Percentiles rank a stretch among this genome's conserved stretches.
Conservation (phyloP, 78 protist species). For the Dictyostelium capitatum region DNA sequence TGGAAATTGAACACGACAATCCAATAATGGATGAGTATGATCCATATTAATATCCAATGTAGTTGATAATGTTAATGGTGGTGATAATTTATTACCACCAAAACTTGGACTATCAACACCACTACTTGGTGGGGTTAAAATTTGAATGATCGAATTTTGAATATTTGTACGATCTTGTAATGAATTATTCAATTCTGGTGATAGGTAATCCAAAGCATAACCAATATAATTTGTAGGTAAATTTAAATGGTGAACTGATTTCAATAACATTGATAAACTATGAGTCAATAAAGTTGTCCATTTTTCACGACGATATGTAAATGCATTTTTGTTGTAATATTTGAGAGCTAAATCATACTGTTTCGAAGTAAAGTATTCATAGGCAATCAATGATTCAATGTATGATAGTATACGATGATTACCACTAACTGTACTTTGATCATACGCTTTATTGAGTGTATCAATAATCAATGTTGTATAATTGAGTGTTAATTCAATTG, state of each 20-base stretch:
- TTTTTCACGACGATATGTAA: conserved; percentile 72
- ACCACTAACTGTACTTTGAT: conserved; percentile 11
- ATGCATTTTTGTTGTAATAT: conserved; percentile 61
- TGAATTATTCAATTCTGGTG: conserved; percentile 53
- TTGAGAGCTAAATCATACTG: conserved; percentile 49
- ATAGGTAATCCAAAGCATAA: conserved; percentile 62
- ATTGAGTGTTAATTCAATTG: conserved; percentile 39
- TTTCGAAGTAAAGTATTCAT: conserved; percentile 56
- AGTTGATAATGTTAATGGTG: conserved; percentile 15
- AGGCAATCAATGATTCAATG: conserved; percentile 65
- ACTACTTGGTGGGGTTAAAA: conserved; percentile 3
- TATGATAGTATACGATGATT: conserved; percentile 52
- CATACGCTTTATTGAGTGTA: background rate
- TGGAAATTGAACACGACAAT: conserved; percentile 77
- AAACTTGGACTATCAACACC: background rate
- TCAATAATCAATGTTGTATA: conserved; percentile 26
- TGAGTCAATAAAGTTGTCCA: conserved; percentile 75
- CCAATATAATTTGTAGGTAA: conserved; percentile 60
- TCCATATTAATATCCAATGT: conserved; percentile 70
- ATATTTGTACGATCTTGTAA: conserved; percentile 18
- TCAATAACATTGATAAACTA: conserved; percentile 47
- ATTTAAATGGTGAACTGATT: conserved; percentile 47
- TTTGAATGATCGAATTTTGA: conserved; percentile 24
- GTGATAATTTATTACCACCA: conserved; percentile 26
- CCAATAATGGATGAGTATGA: conserved; percentile 71